phyloP scores from a whole-genome alignment of 2,329 filamentous ascomycete genomes.

The Hypomyces rosellus region DNA sequence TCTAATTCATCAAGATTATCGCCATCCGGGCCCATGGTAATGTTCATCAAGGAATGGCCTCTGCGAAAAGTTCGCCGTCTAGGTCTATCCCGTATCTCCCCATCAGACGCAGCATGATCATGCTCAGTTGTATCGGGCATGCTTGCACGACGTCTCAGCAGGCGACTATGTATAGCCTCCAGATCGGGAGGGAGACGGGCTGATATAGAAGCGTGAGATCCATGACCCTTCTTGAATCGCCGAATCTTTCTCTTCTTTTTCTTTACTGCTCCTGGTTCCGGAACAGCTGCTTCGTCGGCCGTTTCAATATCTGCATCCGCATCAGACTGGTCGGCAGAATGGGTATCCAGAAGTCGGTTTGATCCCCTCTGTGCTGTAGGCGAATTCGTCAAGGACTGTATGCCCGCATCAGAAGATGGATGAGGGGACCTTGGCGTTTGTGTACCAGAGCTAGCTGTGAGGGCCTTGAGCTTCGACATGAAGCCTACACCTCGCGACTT shows the following conservation, averaged over 20 bases:
- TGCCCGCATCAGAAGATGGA: slow-evolving; percentile 28
- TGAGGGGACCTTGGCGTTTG: slow-evolving; percentile 40
- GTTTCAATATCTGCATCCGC: slow-evolving; percentile 72
- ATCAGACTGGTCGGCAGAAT: slow-evolving; percentile 43
- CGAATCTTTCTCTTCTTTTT: slow-evolving; percentile 59
- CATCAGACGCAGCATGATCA: slow-evolving; percentile 65
- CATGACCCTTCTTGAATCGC: slow-evolving; percentile 45
- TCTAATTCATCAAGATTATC: slow-evolving; percentile 49
- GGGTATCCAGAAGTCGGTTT: slow-evolving; percentile 46
- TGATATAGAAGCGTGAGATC: slow-evolving; percentile 62
- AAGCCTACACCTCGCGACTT: slow-evolving; percentile 60
- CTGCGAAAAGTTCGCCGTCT: slow-evolving; percentile 47
- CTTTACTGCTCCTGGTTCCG: slow-evolving; percentile 34
- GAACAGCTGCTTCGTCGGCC: slow-evolving; percentile 62
- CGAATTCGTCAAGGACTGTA: slow-evolving; percentile 39
- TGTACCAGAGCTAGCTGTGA: slow-evolving; percentile 50
- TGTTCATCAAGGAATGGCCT: slow-evolving; percentile 52
- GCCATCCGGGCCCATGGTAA: slow-evolving; percentile 38
- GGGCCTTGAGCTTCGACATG: slow-evolving; percentile 71
- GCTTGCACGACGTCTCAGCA: slow-evolving; percentile 59
- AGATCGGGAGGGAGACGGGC: slow-evolving; percentile 37
- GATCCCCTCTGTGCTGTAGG: slow-evolving; percentile 40
- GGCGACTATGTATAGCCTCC: slow-evolving; percentile 37
- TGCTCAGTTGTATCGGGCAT: slow-evolving; percentile 55
- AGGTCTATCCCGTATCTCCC: slow-evolving; percentile 61